phyloP scores from a whole-genome alignment of 345 rosid species.

The Brassica cretica region DNA sequence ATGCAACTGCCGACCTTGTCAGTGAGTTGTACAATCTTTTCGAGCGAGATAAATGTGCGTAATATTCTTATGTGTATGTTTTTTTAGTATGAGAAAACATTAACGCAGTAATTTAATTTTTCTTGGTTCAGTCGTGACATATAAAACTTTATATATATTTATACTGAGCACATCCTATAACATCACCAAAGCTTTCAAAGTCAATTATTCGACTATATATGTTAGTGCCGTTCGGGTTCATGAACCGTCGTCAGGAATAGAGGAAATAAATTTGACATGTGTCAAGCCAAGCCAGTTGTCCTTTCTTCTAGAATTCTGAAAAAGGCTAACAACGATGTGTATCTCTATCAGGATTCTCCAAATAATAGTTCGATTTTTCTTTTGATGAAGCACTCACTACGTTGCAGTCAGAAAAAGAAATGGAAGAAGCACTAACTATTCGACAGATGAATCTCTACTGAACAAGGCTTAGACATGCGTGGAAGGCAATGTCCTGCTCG shows the following conservation, averaged over 20 bases:
- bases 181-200: not conserved
- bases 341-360: conserved; percentile 21
- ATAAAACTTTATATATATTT: not conserved
- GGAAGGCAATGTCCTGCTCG: conserved; percentile 18
- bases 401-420: not conserved
- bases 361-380: conserved; percentile 12
- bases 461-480: conserved; percentile 18
- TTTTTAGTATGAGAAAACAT: not conserved
- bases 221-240: conserved; percentile 24
- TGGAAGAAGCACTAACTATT: conserved; percentile 25
- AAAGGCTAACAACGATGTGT: conserved; percentile 33
- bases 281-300: conserved; percentile 37
- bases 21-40: conserved; percentile 3
- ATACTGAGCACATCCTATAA: not conserved
- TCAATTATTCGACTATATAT: not conserved
- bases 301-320: conserved; percentile 36
- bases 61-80: not conserved
- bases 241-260: conserved; percentile 13
- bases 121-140: not conserved
- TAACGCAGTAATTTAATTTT: not conserved
- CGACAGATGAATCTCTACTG: not conserved
- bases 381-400: conserved; percentile 25
- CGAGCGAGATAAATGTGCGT: conserved; percentile 28
- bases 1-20: conserved; percentile 33
- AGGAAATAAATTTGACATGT: conserved; percentile 13